Conservation (phyloP, 2,329 filamentous ascomycete genomes). For the Tolypocladium tundrense region DNA sequence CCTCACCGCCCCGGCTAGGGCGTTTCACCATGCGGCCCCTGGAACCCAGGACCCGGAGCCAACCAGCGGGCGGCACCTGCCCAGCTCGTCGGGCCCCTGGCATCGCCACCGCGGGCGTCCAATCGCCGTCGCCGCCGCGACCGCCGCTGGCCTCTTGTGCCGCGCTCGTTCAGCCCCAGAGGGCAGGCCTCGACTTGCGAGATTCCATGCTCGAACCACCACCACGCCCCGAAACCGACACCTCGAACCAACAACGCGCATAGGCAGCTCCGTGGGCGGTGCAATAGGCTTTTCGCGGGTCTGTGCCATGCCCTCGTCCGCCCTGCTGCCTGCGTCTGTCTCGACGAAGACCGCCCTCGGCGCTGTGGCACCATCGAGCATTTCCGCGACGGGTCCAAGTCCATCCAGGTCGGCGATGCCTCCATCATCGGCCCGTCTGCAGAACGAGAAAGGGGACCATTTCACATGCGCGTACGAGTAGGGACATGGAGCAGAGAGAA, state of each 20-base stretch:
- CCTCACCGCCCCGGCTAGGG: neutral
- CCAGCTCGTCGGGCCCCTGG: neutral
- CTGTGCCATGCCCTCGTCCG: neutral
- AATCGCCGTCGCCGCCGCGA: neutral
- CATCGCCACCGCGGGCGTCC: neutral
- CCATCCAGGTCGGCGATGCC: neutral
- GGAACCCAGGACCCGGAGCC: neutral
- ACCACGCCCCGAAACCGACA: neutral
- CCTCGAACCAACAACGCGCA: neutral
- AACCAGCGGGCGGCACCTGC: neutral
- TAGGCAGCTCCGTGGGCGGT: neutral
- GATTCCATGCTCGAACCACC: neutral
- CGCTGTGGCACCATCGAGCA: no score
- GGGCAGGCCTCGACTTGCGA: neutral
- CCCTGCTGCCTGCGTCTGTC: neutral
- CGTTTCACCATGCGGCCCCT: constrained; percentile 1
- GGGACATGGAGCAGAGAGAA: neutral
- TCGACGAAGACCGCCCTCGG: neutral
- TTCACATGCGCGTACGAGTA: neutral
- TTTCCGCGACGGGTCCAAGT: neutral
- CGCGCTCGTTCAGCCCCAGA: neutral
- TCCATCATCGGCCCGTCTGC: neutral
- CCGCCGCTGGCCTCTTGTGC: neutral
- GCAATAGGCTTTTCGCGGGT: neutral
- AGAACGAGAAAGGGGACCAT: neutral